phyloP scores from a whole-genome alignment of 768 basidiomycete species.

The button mushroom (Agaricus bisporus) region DNA sequence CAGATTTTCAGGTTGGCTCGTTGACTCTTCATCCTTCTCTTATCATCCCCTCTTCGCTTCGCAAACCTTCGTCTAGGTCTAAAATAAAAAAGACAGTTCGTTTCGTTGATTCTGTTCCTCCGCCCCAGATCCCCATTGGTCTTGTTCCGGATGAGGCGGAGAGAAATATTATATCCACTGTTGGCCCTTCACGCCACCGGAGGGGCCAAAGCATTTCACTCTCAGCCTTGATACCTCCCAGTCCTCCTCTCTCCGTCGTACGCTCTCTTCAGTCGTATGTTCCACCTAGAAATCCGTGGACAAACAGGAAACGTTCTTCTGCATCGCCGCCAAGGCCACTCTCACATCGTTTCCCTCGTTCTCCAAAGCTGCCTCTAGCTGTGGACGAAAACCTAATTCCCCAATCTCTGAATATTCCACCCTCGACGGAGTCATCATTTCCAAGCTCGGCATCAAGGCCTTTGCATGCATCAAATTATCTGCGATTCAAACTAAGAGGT shows the following conservation, averaged over 20 bases:
- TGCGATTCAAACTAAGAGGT: neutral
- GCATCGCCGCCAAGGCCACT: slow-evolving; percentile 3
- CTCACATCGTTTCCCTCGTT: neutral
- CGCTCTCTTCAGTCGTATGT: neutral
- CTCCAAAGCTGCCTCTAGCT: neutral
- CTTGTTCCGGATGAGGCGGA: neutral
- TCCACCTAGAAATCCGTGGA: neutral
- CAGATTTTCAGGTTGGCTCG: neutral
- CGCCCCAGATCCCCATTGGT: neutral
- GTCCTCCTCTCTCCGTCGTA: neutral
- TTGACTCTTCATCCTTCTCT: neutral
- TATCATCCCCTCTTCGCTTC: neutral
- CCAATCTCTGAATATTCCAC: neutral
- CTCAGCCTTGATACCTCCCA: neutral
- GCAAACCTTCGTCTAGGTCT: neutral
- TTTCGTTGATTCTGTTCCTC: neutral
- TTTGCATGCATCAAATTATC: neutral
- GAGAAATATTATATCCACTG: neutral
- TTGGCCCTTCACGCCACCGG: neutral
- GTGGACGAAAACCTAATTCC: neutral
- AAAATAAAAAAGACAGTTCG: slow-evolving; percentile 3
- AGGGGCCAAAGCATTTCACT: neutral
- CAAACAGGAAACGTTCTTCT: neutral
- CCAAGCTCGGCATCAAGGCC: neutral
- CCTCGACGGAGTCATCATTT: neutral